phyloP scores from a whole-genome alignment of 192 early-diverging fungal species.

The Coemansia brasiliensis region DNA sequence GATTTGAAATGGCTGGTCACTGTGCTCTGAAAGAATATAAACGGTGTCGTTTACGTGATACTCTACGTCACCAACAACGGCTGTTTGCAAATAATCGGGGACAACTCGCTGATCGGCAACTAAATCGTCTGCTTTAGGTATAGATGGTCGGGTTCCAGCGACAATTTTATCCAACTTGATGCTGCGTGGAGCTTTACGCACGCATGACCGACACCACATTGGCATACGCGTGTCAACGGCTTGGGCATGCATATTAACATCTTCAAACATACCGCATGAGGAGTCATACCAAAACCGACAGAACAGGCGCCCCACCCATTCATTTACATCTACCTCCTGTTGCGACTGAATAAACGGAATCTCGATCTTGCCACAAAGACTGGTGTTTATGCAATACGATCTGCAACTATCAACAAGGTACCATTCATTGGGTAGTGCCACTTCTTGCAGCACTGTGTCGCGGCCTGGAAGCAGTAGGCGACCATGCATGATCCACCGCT shows the following conservation, averaged over 20 bases:
- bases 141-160: slow-evolving; percentile 6
- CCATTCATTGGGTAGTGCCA: slow-evolving; percentile 58
- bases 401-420: slow-evolving; percentile 59
- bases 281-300: slow-evolving; percentile 63
- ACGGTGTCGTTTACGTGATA: slow-evolving; percentile 62
- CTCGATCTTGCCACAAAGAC: slow-evolving; percentile 54
- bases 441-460: slow-evolving; percentile 60
- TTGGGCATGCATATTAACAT: slow-evolving; percentile 39
- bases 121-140: neutral
- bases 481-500: slow-evolving; percentile 55
- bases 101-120: neutral
- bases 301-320: slow-evolving; percentile 38
- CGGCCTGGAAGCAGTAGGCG: slow-evolving; percentile 56
- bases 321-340: slow-evolving; percentile 26
- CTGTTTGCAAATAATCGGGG: slow-evolving; percentile 23
- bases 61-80: slow-evolving; percentile 28
- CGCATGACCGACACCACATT: slow-evolving; percentile 38
- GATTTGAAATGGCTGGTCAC: slow-evolving; percentile 56
- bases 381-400: slow-evolving; percentile 35
- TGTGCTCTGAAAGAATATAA: slow-evolving; percentile 54
- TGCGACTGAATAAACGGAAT: slow-evolving; percentile 33
- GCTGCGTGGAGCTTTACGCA: slow-evolving; percentile 3
- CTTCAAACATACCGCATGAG: slow-evolving; percentile 57
- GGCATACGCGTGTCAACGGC: slow-evolving; percentile 6
- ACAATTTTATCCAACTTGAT: slow-evolving; percentile 21